phyloP scores from a whole-genome alignment of 352 stramenopile genomes.

The Aphanomyces stellatus region DNA sequence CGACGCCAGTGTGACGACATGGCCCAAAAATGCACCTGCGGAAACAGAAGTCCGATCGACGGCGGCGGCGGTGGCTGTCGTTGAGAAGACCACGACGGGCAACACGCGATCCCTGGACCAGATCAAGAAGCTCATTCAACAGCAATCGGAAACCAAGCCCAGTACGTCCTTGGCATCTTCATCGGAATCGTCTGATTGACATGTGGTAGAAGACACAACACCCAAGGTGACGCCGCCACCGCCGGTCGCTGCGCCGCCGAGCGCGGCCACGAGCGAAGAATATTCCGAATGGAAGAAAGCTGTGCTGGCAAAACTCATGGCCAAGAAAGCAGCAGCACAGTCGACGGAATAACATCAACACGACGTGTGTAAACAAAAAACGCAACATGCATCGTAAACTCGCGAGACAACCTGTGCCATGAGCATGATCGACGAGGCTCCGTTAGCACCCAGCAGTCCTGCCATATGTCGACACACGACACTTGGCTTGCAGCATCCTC shows the following conservation, averaged over 20 bases:
- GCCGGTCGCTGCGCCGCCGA: background rate
- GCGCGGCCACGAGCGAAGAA: background rate
- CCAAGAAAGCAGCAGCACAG: no score
- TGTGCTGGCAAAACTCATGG: background rate
- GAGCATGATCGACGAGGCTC: no score
- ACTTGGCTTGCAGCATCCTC: no score
- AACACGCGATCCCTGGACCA: constrained; percentile 15
- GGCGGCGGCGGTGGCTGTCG: no score
- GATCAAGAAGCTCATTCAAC: constrained; percentile 19
- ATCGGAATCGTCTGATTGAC: background rate
- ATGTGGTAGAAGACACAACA: background rate
- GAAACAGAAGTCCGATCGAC: no score
- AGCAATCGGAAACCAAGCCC: background rate
- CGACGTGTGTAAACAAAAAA: no score
- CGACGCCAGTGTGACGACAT: background rate
- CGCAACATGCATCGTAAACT: no score
- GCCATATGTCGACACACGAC: no score
- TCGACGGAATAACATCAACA: no score
- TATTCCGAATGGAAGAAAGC: constrained; percentile 11
- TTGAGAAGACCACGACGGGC: no score
- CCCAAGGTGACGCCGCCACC: background rate
- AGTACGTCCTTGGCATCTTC: background rate
- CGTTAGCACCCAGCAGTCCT: no score
- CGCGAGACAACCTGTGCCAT: no score
- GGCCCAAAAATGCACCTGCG: background rate